phyloP scores from a whole-genome alignment of 805 yeast species.

The Maudiozyma bulderi region DNA sequence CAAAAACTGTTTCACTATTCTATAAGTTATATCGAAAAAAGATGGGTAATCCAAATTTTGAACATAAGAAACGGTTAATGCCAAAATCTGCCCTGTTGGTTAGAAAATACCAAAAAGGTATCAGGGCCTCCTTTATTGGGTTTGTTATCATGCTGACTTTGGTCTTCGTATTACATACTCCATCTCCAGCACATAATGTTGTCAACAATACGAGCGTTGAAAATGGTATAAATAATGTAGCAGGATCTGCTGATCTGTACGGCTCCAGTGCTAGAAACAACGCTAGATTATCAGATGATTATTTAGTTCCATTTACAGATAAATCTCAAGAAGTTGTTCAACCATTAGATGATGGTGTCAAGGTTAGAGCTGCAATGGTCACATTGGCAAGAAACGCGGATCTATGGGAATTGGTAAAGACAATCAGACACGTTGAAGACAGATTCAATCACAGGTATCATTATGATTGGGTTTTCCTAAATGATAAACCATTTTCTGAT shows the following conservation, averaged over 20 bases:
- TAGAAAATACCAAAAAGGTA: slow-evolving; percentile 21
- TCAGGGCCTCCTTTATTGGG: slow-evolving; percentile 19
- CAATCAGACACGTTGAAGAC: slow-evolving; percentile 55
- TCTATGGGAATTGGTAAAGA: slow-evolving; percentile 42
- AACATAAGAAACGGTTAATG: slow-evolving; percentile 19
- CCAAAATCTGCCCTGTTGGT: slow-evolving; percentile 26
- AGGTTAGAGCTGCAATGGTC: slow-evolving; percentile 56
- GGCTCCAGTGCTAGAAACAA: slow-evolving; percentile 1
- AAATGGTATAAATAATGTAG: background rate
- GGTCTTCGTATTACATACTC: slow-evolving; percentile 10
- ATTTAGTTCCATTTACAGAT: slow-evolving; percentile 24
- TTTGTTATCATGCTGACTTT: slow-evolving; percentile 14
- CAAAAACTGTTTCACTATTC: too few species aligned
- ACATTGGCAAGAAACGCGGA: slow-evolving; percentile 65
- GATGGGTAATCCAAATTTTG: background rate
- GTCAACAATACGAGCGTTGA: background rate
- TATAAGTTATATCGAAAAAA: background rate
- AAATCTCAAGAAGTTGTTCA: slow-evolving; percentile 22
- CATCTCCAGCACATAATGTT: slow-evolving; percentile 1
- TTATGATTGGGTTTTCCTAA: slow-evolving; percentile 75
- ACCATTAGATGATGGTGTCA: slow-evolving; percentile 27
- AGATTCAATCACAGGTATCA: slow-evolving; percentile 52
- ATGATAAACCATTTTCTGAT: slow-evolving; percentile 53
- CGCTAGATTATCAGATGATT: slow-evolving; percentile 5
- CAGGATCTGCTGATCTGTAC: background rate